Evolutionary conservation across 2,329 filamentous ascomycete genomes (phyloP), one percentile per base, ranked within the genome.

Genomic region (Fusarium neocosmosporiellum): DNA sequence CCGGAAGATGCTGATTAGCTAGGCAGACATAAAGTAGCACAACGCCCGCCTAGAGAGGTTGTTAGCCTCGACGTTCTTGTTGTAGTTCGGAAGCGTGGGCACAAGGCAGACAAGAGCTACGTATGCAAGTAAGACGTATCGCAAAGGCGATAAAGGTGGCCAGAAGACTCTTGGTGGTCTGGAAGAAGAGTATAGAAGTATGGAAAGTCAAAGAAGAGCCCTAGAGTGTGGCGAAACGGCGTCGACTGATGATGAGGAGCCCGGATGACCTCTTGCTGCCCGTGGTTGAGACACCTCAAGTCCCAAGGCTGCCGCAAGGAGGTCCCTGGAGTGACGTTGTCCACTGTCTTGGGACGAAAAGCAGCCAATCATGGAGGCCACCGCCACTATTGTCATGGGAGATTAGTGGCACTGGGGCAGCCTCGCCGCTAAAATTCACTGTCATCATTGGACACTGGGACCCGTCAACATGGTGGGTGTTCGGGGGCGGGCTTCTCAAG

Each of bases 301-400:
- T 55, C 63, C 39, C 57, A 22, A 73, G 60, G 67, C 63, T 67
- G 70, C 53, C 57, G 31, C 29, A 59, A 50, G 59, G 33, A 29
- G 64, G 70, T 71, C 67, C 71, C 71, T 74, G 53, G 64, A 65
- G 67, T 74, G 71, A 73, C 64, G 71, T 69, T 73, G 24, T 29
- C 63, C 54, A 59, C 57, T 68, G 63, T 66, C 41, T 54, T 39
- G 39, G 29, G 59, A 43, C 4, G 5, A 31, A 53, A 4, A 16
- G 14, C 18, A 36, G 18, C 71, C 71, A 73, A 73, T 74, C 39
- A 73, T 7, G 33, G 16, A 22, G 18, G 9, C 14, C 27, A 7
- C 10, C 43, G 7, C 13, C 11, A n/a, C 34, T 27, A 41, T 39
- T 43, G 59, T 33, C 37, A 31, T 50, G 37, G 33, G 33, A 41